A percentile compares a stretch with the other conserved stretches of the same genome.
Evolutionary conservation across 2,329 filamentous ascomycete genomes (phyloP).

Genomic region (Diaporthe longicolla): DNA sequence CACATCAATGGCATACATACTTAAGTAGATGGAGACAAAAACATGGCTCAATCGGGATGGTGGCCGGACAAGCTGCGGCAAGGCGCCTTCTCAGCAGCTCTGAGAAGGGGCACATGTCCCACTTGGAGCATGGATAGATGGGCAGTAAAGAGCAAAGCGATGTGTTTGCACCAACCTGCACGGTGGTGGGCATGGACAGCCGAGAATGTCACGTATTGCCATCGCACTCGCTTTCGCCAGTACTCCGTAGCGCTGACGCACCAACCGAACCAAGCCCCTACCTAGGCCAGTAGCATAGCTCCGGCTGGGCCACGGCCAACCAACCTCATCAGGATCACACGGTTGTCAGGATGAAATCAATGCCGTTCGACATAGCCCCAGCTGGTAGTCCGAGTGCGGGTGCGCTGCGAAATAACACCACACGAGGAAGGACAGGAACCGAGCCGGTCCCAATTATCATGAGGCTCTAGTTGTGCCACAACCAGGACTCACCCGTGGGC

Average conservation of each 20-base stretch:
- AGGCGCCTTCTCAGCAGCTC: slow-evolving; percentile 9
- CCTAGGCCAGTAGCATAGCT: background rate
- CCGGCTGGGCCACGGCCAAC: background rate
- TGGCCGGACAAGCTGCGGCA: background rate
- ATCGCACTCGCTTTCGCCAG: slow-evolving; percentile 16
- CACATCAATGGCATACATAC: background rate
- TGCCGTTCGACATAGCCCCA: background rate
- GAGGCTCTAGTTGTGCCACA: background rate
- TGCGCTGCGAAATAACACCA: background rate
- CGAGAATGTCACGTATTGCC: background rate
- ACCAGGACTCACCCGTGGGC: background rate
- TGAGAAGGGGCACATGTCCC: background rate
- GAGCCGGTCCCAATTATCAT: background rate
- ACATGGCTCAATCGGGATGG: background rate
- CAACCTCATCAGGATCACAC: background rate
- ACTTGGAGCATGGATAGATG: background rate
- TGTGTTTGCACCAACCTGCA: background rate
- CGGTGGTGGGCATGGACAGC: background rate
- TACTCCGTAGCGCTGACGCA: background rate
- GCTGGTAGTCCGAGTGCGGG: background rate
- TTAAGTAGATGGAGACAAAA: too few species aligned
- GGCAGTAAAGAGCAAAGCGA: background rate
- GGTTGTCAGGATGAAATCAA: background rate
- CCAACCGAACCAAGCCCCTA: background rate
- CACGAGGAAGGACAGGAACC: background rate